Percentiles rank a stretch among this genome's conserved stretches.
These are phyloP conservation scores for Hansenula sp. DNA, from an alignment of 1,139 yeast genomes.

Conservation along the genomic window DNA sequence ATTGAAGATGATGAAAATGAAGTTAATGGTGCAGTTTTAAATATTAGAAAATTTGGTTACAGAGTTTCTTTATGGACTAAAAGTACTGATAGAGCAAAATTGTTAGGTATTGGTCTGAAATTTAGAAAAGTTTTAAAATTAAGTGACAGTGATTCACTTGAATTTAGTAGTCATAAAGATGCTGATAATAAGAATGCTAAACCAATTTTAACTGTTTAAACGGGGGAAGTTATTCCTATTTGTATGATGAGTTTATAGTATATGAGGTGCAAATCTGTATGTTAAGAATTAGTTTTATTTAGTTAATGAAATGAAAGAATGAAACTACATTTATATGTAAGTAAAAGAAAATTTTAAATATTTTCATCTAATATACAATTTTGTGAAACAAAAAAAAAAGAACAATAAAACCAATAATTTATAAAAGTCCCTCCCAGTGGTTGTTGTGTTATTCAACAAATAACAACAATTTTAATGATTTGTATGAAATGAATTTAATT, in stretches of 20 bases:
- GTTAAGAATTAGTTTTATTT: too few relatives aligned
- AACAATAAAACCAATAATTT: too few relatives aligned
- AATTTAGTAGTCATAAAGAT: conserved; percentile 64
- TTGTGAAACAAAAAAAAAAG: too few relatives aligned
- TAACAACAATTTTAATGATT: not conserved
- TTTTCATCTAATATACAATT: too few relatives aligned
- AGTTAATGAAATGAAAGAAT: too few relatives aligned
- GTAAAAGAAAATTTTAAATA: too few relatives aligned
- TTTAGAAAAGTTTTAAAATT: conserved; percentile 78
- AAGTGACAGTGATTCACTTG: conserved; percentile 64
- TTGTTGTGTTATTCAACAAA: too few relatives aligned
- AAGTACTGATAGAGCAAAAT: conserved; percentile 62
- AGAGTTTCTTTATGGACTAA: conserved; percentile 94
- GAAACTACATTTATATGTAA: too few relatives aligned
- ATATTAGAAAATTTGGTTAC: conserved; percentile 77
- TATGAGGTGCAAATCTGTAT: too few relatives aligned
- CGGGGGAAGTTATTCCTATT: too few relatives aligned
- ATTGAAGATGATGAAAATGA: conserved; percentile 81
- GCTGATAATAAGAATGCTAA: conserved; percentile 36
- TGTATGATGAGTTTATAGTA: too few relatives aligned
- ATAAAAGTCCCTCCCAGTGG: too few relatives aligned
- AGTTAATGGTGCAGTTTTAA: conserved; percentile 92
- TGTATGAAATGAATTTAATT: not conserved
- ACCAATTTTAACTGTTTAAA: conserved; percentile 14
- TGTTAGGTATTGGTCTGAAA: conserved; percentile 71